Conservation (phyloP, 306 rosid genomes). For the Cercis canadensis region DNA sequence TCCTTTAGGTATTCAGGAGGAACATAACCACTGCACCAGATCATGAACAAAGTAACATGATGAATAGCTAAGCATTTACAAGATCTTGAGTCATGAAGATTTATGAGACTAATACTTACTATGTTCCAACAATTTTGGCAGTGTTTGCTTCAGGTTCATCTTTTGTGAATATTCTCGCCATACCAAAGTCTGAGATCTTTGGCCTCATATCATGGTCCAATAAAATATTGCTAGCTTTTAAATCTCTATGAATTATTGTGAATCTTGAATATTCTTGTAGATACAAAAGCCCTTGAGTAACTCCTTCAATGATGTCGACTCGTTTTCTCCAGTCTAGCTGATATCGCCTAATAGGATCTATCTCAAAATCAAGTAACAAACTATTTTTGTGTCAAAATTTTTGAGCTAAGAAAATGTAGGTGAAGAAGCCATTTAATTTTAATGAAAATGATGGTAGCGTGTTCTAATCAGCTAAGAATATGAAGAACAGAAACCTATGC, state of each 20-base stretch:
- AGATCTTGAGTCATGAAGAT: too few species aligned
- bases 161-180: constrained; percentile 40
- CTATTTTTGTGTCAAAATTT: constrained; percentile 4
- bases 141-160: constrained; percentile 45
- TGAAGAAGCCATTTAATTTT: too few species aligned
- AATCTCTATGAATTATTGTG: too few species aligned
- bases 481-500: too few species aligned
- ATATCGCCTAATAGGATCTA: constrained; percentile 22
- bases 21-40: constrained; percentile 40
- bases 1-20: constrained; percentile 42
- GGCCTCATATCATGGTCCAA: constrained; percentile 33
- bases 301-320: constrained; percentile 43
- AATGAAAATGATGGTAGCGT: too few species aligned
- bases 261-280: constrained; percentile 46
- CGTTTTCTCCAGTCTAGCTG: constrained; percentile 40
- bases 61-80: background rate
- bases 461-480: too few species aligned
- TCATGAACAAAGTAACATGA: background rate
- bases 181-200: constrained; percentile 53
- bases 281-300: constrained; percentile 49
- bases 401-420: too few species aligned
- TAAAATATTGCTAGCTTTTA: constrained; percentile 51
- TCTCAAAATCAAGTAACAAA: too few species aligned
- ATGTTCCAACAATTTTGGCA: constrained; percentile 47
- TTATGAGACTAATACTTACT: background rate